Conservation (phyloP, 192 early-diverging fungal species). For the Backusella morwellensis region DNA sequence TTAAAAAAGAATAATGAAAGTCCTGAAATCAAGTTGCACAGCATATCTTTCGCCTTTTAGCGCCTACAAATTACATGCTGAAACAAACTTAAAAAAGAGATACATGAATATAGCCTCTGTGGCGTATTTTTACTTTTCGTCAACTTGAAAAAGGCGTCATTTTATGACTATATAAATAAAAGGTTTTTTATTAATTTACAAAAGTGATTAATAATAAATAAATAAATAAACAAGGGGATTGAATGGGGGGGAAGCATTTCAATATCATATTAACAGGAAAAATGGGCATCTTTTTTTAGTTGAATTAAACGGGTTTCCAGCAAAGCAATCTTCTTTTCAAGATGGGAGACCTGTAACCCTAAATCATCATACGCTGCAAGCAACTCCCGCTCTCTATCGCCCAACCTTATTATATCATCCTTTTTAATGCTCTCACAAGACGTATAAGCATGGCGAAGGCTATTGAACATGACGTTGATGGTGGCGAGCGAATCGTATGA, state of each 20-base stretch:
- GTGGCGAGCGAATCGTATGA: constrained; percentile 4
- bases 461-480: constrained; percentile 15
- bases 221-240: neutral
- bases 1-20: no score
- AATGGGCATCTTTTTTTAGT: neutral
- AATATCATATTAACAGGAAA: neutral
- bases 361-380: neutral
- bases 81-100: no score
- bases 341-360: neutral
- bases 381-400: neutral
- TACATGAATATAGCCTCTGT: no score
- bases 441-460: neutral
- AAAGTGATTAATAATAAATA: neutral
- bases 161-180: no score
- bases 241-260: neutral
- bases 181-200: no score
- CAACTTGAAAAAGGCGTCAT: no score
- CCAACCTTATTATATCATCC: neutral
- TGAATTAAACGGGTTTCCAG: neutral
- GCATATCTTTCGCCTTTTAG: no score
- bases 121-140: no score
- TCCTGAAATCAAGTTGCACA: no score
- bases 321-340: neutral
- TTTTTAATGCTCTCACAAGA: neutral
- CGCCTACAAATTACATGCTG: no score